These are phyloP conservation scores for Botrytis pseudocinerea DNA, from an alignment of 2,329 filamentous ascomycete species.

Conservation along the genomic window DNA sequence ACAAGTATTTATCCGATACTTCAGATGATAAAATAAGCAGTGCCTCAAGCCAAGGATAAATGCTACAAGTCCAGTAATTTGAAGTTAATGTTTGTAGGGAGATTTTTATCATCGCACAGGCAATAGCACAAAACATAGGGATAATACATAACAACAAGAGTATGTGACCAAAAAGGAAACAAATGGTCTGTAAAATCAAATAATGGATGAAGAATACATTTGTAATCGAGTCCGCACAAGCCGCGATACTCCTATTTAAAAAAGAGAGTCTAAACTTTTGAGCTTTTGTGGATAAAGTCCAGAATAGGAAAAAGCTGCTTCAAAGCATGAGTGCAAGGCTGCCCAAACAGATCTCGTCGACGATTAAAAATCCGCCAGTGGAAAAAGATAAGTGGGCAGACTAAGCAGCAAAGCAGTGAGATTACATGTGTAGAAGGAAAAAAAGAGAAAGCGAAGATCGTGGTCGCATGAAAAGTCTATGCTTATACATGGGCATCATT, in stretches of 20 bases:
- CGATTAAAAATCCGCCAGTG: constrained; percentile 24
- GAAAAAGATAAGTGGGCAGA: constrained; percentile 30
- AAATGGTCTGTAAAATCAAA: constrained; percentile 12
- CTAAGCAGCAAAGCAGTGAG: constrained; percentile 31
- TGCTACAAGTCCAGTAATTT: constrained; percentile 7
- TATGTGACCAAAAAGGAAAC: constrained; percentile 19
- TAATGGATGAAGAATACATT: constrained; percentile 28
- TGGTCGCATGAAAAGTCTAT: constrained; percentile 43
- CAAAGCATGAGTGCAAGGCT: constrained; percentile 26
- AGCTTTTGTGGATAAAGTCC: constrained; percentile 31
- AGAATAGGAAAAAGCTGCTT: constrained; percentile 30
- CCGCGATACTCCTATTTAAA: constrained; percentile 31
- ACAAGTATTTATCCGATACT: constrained; percentile 9
- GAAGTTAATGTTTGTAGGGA: constrained; percentile 2
- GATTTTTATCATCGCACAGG: constrained; percentile 19
- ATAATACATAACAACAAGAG: constrained; percentile 15
- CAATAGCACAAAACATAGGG: constrained; percentile 19
- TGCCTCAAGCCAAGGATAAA: constrained; percentile 7
- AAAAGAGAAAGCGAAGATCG: constrained; percentile 37
- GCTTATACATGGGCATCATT: constrained; percentile 44
- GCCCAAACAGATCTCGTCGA: constrained; percentile 26
- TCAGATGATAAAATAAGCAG: not conserved
- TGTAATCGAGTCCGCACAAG: constrained; percentile 32
- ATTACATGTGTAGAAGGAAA: constrained; percentile 34
- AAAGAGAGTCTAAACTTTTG: constrained; percentile 39